Evolutionary conservation across 768 basidiomycete species (phyloP).

Genomic region (Lactarius pseudohatsudake): DNA sequence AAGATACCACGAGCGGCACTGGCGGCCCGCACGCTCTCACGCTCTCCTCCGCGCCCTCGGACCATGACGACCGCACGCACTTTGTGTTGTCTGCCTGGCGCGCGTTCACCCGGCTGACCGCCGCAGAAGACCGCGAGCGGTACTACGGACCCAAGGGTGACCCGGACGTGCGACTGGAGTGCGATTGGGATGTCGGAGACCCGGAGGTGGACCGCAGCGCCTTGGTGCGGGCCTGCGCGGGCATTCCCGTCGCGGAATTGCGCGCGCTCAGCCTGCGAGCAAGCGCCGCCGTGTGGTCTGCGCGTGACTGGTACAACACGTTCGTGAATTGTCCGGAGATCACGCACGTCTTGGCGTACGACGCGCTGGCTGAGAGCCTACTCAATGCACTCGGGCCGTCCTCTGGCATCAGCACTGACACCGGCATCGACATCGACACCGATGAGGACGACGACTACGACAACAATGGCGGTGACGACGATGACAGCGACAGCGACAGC

Average conservation of each 20-base stretch:
- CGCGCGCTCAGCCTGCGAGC: slow-evolving; percentile 18
- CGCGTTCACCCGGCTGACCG: slow-evolving; percentile 6
- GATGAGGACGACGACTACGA: no score
- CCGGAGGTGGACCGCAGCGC: slow-evolving; percentile 14
- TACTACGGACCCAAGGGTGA: slow-evolving; percentile 11
- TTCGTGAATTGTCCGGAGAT: slow-evolving; percentile 15
- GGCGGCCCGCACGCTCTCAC: slow-evolving; percentile 18
- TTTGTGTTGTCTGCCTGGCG: slow-evolving; percentile 20
- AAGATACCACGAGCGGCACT: not conserved
- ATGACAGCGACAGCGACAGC: no score
- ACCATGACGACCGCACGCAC: slow-evolving; percentile 6
- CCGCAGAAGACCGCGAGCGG: slow-evolving; percentile 13
- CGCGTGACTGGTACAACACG: slow-evolving; percentile 14
- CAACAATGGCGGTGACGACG: no score
- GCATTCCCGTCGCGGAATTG: slow-evolving; percentile 17
- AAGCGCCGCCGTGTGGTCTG: slow-evolving; percentile 6
- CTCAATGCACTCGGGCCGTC: slow-evolving; percentile 7
- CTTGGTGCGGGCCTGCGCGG: slow-evolving; percentile 7
- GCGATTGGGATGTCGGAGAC: slow-evolving; percentile 22
- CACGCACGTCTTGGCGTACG: slow-evolving; percentile 16
- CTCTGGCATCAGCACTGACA: not conserved
- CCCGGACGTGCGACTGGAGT: slow-evolving; percentile 16
- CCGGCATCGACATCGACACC: not conserved
- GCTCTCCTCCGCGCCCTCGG: slow-evolving; percentile 1
- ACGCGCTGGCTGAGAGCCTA: not conserved